phyloP scores from a whole-genome alignment of 2,329 filamentous ascomycete genomes.

The Xylaria sp. region DNA sequence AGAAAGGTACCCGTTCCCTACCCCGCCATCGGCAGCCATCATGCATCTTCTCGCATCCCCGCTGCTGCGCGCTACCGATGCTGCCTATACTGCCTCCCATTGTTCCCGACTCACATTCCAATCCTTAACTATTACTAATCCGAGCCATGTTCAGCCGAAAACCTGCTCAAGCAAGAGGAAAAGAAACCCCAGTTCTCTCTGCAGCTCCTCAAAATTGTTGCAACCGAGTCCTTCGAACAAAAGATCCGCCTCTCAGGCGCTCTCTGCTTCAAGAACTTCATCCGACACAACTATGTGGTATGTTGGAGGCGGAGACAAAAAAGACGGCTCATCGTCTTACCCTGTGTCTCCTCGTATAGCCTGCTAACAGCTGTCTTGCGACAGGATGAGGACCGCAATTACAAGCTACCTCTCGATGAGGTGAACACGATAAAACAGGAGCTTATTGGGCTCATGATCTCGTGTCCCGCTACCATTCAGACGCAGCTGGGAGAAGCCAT shows the following conservation, averaged over 20 bases:
- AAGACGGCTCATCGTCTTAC: background rate
- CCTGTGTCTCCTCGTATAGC: too few relatives aligned
- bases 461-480: slow-evolving; percentile 86
- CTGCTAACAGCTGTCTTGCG: slow-evolving; percentile 4
- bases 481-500: slow-evolving; percentile 95
- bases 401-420: slow-evolving; percentile 85
- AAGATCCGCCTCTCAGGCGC: slow-evolving; percentile 89
- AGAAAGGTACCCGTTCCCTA: slow-evolving; percentile 74
- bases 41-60: background rate
- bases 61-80: background rate
- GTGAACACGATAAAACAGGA: slow-evolving; percentile 92
- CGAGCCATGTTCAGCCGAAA: slow-evolving; percentile 72
- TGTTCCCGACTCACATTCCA: slow-evolving; percentile 1
- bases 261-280: slow-evolving; percentile 98
- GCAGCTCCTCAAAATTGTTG: slow-evolving; percentile 88
- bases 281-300: slow-evolving; percentile 90
- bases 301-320: slow-evolving; percentile 46
- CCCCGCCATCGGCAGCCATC: slow-evolving; percentile 37
- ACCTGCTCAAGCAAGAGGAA: slow-evolving; percentile 80
- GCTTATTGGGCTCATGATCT: slow-evolving; percentile 96
- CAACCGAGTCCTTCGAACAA: slow-evolving; percentile 73
- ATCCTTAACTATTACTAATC: slow-evolving; percentile 31
- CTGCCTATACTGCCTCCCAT: background rate
- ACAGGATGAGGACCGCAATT: slow-evolving; percentile 89
- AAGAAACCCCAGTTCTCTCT: slow-evolving; percentile 88